phyloP scores from a whole-genome alignment of 495 filamentous ascomycete genomes.

The Achaetomiella virescens region DNA sequence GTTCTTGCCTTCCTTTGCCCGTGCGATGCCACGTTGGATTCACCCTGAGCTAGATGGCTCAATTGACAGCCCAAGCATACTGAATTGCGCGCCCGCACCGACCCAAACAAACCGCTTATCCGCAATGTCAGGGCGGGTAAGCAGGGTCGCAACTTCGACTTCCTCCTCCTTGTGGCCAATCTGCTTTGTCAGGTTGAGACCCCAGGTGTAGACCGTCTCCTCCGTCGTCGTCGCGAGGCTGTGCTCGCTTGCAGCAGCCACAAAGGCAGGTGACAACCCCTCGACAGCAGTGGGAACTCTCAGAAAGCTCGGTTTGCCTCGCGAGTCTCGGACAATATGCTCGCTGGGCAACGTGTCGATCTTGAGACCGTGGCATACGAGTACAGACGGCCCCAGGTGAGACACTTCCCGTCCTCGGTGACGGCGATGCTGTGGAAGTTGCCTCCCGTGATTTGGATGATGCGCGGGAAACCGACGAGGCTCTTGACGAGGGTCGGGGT shows the following conservation, averaged over 20 bases:
- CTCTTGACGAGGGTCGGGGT: not conserved
- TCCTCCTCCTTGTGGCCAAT: constrained; percentile 53
- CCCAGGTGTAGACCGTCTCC: constrained; percentile 61
- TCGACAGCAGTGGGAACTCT: constrained; percentile 18
- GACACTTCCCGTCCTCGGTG: constrained; percentile 2
- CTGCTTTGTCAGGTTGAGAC: constrained; percentile 60
- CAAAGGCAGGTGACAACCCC: constrained; percentile 19
- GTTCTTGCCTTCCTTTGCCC: not conserved
- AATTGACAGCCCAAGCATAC: constrained; percentile 40
- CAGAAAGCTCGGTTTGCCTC: constrained; percentile 12
- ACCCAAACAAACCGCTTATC: constrained; percentile 48
- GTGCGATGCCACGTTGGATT: too few relatives aligned
- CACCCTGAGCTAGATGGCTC: too few relatives aligned
- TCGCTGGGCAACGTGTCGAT: constrained; percentile 45
- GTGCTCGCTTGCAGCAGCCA: constrained; percentile 49
- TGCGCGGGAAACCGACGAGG: not conserved
- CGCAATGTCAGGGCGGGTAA: constrained; percentile 54
- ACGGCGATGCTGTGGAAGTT: constrained; percentile 55
- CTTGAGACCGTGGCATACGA: constrained; percentile 48
- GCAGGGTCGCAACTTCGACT: constrained; percentile 46
- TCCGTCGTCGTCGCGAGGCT: constrained; percentile 49
- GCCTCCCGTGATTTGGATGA: constrained; percentile 37
- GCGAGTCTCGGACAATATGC: constrained; percentile 35
- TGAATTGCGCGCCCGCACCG: constrained; percentile 60
- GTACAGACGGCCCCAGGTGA: constrained; percentile 12